These are phyloP conservation scores for Mycena olivaceomarginata DNA, from an alignment of 768 basidiomycete genomes.

Conservation along the genomic window DNA sequence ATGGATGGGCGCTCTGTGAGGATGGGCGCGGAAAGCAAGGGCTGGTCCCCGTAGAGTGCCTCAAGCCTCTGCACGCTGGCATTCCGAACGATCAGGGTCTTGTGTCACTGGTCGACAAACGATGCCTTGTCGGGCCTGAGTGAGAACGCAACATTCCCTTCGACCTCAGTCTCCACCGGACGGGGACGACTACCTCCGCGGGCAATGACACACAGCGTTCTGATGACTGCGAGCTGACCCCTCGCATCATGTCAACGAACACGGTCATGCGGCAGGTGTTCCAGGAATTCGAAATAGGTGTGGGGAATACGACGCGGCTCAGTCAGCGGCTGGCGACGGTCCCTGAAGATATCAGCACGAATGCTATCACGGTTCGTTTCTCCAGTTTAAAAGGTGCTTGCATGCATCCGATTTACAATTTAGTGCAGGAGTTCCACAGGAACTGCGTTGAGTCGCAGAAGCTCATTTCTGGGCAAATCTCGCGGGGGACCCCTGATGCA, in stretches of 20 bases:
- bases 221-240: slow-evolving; percentile 19
- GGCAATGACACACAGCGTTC: slow-evolving; percentile 13
- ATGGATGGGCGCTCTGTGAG: slow-evolving; percentile 25
- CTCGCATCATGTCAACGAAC: slow-evolving; percentile 22
- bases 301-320: slow-evolving; percentile 23
- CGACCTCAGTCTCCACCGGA: slow-evolving; percentile 23
- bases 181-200: slow-evolving; percentile 8
- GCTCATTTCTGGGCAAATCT: slow-evolving; percentile 23
- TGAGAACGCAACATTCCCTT: slow-evolving; percentile 18
- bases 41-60: slow-evolving; percentile 26
- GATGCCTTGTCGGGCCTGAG: slow-evolving; percentile 26
- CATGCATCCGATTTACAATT: slow-evolving; percentile 21
- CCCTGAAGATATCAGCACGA: slow-evolving; percentile 20
- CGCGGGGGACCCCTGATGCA: background rate
- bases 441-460: slow-evolving; percentile 25
- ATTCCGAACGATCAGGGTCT: slow-evolving; percentile 17
- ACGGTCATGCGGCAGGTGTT: slow-evolving; percentile 26
- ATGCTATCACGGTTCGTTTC: slow-evolving; percentile 26
- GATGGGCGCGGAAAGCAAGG: slow-evolving; percentile 19
- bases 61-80: slow-evolving; percentile 16
- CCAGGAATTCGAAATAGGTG: slow-evolving; percentile 21
- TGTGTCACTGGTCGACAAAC: slow-evolving; percentile 20
- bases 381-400: slow-evolving; percentile 20
- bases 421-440: slow-evolving; percentile 23
- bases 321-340: slow-evolving; percentile 9